Conservation (phyloP, 805 yeast species). For the Aciculoconidium aculeatum region DNA sequence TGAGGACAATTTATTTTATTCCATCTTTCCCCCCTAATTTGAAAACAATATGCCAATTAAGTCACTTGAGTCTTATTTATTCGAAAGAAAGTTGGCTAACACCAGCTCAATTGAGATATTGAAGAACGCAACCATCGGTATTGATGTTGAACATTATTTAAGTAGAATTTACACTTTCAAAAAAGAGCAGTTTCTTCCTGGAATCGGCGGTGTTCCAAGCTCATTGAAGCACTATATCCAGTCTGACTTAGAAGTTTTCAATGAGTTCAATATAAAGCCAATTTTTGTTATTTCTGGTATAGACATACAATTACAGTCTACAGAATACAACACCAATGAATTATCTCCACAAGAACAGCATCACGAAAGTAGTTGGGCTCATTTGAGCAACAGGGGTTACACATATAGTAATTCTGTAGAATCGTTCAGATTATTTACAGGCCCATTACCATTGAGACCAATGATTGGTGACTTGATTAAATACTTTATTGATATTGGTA, state of each 20-base stretch:
- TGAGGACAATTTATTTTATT: too few relatives aligned
- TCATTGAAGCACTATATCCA: slow-evolving; percentile 52
- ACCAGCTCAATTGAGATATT: slow-evolving; percentile 60
- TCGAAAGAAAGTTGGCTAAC: slow-evolving; percentile 60
- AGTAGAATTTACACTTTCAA: slow-evolving; percentile 54
- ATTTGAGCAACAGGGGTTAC: slow-evolving; percentile 22
- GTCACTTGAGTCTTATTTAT: slow-evolving; percentile 61
- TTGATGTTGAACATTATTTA: slow-evolving; percentile 78
- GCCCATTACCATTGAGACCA: slow-evolving; percentile 45
- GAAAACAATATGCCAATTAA: slow-evolving; percentile 32
- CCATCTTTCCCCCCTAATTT: too few relatives aligned
- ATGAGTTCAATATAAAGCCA: slow-evolving; percentile 63
- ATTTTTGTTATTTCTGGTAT: slow-evolving; percentile 75
- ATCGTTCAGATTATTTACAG: slow-evolving; percentile 47
- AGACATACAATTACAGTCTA: slow-evolving; percentile 33
- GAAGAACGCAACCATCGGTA: slow-evolving; percentile 66
- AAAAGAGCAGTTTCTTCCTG: slow-evolving; percentile 65
- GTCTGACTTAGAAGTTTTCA: slow-evolving; percentile 56
- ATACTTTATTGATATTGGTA: slow-evolving; percentile 47
- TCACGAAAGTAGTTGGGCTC: slow-evolving; percentile 35
- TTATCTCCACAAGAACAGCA: slow-evolving; percentile 36
- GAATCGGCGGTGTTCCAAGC: slow-evolving; percentile 76
- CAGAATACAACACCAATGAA: slow-evolving; percentile 29
- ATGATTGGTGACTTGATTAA: slow-evolving; percentile 51
- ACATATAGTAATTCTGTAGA: slow-evolving; percentile 26